phyloP scores from a whole-genome alignment of 805 yeast species.

The Torulaspora microellipsoides region DNA sequence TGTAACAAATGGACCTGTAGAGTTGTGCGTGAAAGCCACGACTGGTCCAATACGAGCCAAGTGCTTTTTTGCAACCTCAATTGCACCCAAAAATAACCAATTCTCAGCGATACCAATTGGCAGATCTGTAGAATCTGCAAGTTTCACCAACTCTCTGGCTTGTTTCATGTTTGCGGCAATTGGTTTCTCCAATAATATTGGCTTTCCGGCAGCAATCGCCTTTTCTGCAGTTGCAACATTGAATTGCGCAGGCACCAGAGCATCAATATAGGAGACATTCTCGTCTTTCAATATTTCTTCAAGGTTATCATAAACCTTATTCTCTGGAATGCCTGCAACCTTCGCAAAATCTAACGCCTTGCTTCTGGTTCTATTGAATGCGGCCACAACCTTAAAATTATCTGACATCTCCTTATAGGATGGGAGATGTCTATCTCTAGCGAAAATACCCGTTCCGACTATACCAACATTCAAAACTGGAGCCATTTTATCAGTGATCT shows the following conservation, averaged over 20 bases:
- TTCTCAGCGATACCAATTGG: conserved; percentile 82
- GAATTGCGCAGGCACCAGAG: conserved; percentile 81
- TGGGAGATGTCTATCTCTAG: conserved; percentile 79
- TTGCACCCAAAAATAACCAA: conserved; percentile 71
- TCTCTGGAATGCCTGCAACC: conserved; percentile 47
- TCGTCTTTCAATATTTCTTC: conserved; percentile 65
- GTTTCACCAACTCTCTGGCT: conserved; percentile 71
- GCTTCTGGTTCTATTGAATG: conserved; percentile 75
- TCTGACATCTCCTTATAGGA: conserved; percentile 49
- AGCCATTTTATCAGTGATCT: conserved; percentile 9
- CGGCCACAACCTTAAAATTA: conserved; percentile 56
- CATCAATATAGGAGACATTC: conserved; percentile 74
- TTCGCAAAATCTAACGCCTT: conserved; percentile 81
- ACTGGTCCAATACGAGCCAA: conserved; percentile 68
- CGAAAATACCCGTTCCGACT: conserved; percentile 85
- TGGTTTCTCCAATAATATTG: conserved; percentile 84
- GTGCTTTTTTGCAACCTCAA: conserved; percentile 49
- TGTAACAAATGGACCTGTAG: conserved; percentile 68
- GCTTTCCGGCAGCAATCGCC: conserved; percentile 72
- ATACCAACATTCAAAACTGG: conserved; percentile 52
- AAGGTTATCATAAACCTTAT: conserved; percentile 53
- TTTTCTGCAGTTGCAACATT: conserved; percentile 63
- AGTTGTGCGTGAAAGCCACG: conserved; percentile 62
- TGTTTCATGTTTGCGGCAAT: conserved; percentile 80
- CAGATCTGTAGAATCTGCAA: conserved; percentile 55